These are phyloP conservation scores for Pelargonium nanum DNA, from an alignment of 345 rosid genomes.

Conservation along the genomic window DNA sequence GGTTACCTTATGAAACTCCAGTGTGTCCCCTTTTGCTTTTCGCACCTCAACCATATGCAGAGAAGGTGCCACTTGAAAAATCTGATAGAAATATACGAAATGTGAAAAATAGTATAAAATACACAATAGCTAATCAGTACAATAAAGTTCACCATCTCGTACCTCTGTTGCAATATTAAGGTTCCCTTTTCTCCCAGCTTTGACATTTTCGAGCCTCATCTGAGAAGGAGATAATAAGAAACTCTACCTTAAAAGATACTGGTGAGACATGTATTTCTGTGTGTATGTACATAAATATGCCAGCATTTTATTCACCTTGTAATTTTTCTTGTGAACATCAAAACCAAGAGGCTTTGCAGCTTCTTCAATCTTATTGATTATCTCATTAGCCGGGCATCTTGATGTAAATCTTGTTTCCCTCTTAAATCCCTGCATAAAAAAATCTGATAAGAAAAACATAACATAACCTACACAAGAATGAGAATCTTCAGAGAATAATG, in stretches of 20 bases:
- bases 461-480: background rate
- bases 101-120: background rate
- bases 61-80: slow-evolving; percentile 93
- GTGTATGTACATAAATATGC: too few relatives aligned
- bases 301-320: slow-evolving; percentile 44
- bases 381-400: slow-evolving; percentile 71
- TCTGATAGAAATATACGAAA: slow-evolving; percentile 27
- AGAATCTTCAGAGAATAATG: background rate
- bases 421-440: slow-evolving; percentile 45
- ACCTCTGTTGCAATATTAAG: slow-evolving; percentile 89
- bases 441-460: background rate
- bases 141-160: slow-evolving; percentile 3
- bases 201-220: slow-evolving; percentile 86
- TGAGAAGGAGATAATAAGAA: slow-evolving; percentile 13
- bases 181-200: slow-evolving; percentile 92
- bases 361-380: slow-evolving; percentile 72
- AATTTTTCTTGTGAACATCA: slow-evolving; percentile 81
- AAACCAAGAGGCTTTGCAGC: slow-evolving; percentile 94
- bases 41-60: slow-evolving; percentile 91
- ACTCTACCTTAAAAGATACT: background rate
- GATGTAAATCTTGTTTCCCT: slow-evolving; percentile 88
- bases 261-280: background rate
- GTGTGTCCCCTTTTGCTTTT: slow-evolving; percentile 92
- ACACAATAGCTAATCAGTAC: slow-evolving; percentile 5
- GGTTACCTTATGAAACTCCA: slow-evolving; percentile 80